Evolutionary conservation across 345 rosid species (phyloP), one percentile per base, ranked within the genome.

Genomic region (Populus davidiana): DNA sequence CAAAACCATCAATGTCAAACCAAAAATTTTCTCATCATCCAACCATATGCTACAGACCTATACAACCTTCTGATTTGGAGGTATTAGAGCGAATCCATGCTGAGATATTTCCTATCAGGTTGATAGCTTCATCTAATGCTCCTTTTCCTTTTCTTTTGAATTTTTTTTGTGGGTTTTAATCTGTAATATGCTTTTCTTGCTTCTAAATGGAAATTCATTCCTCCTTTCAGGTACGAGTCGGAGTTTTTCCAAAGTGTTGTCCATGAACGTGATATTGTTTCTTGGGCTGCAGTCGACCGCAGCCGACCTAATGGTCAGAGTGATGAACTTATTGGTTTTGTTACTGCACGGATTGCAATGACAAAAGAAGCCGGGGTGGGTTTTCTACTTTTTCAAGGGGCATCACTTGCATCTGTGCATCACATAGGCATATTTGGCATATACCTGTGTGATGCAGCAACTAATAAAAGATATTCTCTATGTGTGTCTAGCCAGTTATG

Each of bases 221-320:
- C 68, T 75, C 64, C 79, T 69, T 87, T 84, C 90, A 95, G 99
- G 89, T 95, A 93, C 31, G 99, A 95, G 87, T 81, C 93, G 71
- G 98, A 93, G 84, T 93, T 92, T 85, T 95, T 93, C 86, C 97
- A 90, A 81, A 91, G 86, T 81, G 97, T 89, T 85, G 99, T 95
- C 65, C 86, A 85, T 85, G 91, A 88, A 73, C 88, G 83, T 64
- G 93, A 91, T 78, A 91, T 93, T 69, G 86, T 95, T 80, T 88
- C 99, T 18, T 95, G 98, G 98, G 99, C 91, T 83, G 99, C 98
- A 74, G 89, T 92, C 80, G 98, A 95, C 80, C 86, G 92, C 66
- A 87, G 87, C 81, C 90, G 91, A 36, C 90, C 91, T 61, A 83
- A 92, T 81, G 95, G 88, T 81, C 79, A 78, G 27, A 82, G 84